These are phyloP conservation scores for Tieghemiomyces parasiticus DNA, from an alignment of 192 early-diverging fungal species.

Conservation along the genomic window DNA sequence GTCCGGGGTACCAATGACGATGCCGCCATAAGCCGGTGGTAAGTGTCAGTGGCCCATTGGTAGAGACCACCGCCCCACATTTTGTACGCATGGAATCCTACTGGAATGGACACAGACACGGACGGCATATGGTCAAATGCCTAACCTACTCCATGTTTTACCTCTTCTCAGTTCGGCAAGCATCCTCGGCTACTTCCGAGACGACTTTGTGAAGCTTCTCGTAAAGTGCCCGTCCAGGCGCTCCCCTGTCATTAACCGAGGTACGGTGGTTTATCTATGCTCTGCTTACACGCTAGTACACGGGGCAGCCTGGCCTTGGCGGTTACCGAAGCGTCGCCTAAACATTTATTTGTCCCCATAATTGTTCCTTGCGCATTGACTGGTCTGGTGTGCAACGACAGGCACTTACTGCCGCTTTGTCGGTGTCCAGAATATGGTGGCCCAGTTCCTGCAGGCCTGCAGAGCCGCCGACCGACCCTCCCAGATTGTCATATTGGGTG, in stretches of 20 bases:
- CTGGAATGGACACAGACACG: not conserved
- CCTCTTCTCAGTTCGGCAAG: constrained; percentile 53
- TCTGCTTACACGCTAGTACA: not conserved
- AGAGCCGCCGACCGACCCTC: constrained; percentile 3
- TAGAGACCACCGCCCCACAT: not conserved
- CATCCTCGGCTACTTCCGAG: constrained; percentile 60
- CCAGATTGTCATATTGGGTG: constrained; percentile 79
- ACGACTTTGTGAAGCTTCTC: constrained; percentile 72
- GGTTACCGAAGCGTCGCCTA: not conserved
- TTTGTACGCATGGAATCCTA: not conserved
- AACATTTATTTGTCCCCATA: not conserved
- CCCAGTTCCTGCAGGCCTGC: constrained; percentile 37
- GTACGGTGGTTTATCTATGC: constrained; percentile 16
- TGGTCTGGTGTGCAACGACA: constrained; percentile 11
- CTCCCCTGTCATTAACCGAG: constrained; percentile 88
- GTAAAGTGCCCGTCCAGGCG: constrained; percentile 52
- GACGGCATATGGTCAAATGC: not conserved
- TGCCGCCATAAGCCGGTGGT: constrained; percentile 71
- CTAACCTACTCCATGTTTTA: not conserved
- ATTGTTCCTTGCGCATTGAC: not conserved
- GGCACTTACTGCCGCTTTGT: constrained; percentile 64
- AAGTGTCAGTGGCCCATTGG: constrained; percentile 13
- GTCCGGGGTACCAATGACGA: constrained; percentile 85
- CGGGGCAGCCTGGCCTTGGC: not conserved
- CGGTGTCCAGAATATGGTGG: constrained; percentile 47